phyloP scores from a whole-genome alignment of 768 basidiomycete species.

The Lactarius indigo region DNA sequence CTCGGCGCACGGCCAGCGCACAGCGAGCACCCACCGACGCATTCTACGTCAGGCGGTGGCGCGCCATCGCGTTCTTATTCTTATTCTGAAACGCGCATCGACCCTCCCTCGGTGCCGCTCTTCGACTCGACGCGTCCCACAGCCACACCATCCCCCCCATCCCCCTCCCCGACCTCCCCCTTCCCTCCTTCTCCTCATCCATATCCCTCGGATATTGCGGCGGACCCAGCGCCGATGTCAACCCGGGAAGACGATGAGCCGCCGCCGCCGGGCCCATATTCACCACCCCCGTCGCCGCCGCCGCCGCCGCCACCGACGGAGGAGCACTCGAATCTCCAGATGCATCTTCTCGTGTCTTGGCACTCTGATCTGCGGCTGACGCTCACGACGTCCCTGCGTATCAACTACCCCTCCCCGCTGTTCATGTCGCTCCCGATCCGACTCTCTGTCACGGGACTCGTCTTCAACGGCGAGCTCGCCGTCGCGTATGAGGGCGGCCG shows the following conservation, averaged over 20 bases:
- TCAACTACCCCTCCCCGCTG: slow-evolving; percentile 93
- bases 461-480: slow-evolving; percentile 83
- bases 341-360: slow-evolving; percentile 85
- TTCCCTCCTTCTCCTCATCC: slow-evolving; percentile 6
- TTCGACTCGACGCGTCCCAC: slow-evolving; percentile 1
- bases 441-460: slow-evolving; percentile 84
- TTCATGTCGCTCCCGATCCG: slow-evolving; percentile 98
- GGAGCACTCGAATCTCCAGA: slow-evolving; percentile 71
- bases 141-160: not conserved
- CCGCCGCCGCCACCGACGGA: slow-evolving; percentile 19
- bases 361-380: slow-evolving; percentile 85
- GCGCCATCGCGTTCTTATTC: slow-evolving; percentile 38
- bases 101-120: not conserved
- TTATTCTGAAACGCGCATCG: slow-evolving; percentile 22
- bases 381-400: slow-evolving; percentile 86
- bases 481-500: slow-evolving; percentile 88
- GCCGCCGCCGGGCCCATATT: not conserved
- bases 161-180: not conserved
- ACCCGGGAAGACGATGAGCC: not conserved
- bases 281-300: not conserved
- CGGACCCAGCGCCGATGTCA: slow-evolving; percentile 17
- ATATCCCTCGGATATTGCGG: slow-evolving; percentile 2
- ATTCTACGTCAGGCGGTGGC: slow-evolving; percentile 35
- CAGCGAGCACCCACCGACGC: slow-evolving; percentile 33
- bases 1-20: slow-evolving; percentile 1